Evolutionary conservation across 1,139 yeast genomes (phyloP), one percentile per base, ranked within the genome.

Genomic region (Taphrina flavorubra): DNA sequence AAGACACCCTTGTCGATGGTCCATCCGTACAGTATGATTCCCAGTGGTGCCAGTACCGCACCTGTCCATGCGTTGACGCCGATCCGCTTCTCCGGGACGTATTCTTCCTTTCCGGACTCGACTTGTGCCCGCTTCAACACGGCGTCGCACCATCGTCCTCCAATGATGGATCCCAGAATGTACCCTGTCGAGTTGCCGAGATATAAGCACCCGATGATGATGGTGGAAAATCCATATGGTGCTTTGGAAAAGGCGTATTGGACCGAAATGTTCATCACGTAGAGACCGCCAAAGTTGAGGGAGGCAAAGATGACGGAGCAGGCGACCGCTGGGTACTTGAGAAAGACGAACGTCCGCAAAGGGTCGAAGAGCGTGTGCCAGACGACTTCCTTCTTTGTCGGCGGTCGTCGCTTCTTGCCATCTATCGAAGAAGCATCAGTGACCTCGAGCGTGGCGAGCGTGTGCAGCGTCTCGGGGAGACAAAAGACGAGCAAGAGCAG

Each of bases 151-250:
- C 94, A 90, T 72, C 83, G 82, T 0, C 97, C 97, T 40, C 96
- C 95, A 70, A 85, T 79, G 16, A 90, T 78, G 1, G 94, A 87
- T 0, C 95, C 94, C 59, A 87, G 73, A 47, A 90, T 79, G 74
- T 90, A 90, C 0, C 94, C 86, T 18, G 89, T 84, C 0, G 96
- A 89, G 77, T 90, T 90, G 51, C 97, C 97, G 51, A 91, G 86
- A 78, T 90, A 91, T 71, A 89, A 82, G 53, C 91, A 80, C 58
- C 97, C 97, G 66, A 88, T 83, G 70, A 87, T 83, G 67, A 90
- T 78, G 0, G 89, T 78, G 51, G 81, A 79, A 80, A 88, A 90
- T 73, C 86, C 83, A 78, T 91, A 91, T 1, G 97, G 97, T 0
- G 79, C 77, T 36, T 83, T 76, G 0, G 89, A 79, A 77, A 87